Percentiles rank a stretch among this genome's conserved stretches.
These are phyloP conservation scores for Metarhizium brunneum DNA, from an alignment of 2,329 filamentous ascomycete species.

Conservation along the genomic window DNA sequence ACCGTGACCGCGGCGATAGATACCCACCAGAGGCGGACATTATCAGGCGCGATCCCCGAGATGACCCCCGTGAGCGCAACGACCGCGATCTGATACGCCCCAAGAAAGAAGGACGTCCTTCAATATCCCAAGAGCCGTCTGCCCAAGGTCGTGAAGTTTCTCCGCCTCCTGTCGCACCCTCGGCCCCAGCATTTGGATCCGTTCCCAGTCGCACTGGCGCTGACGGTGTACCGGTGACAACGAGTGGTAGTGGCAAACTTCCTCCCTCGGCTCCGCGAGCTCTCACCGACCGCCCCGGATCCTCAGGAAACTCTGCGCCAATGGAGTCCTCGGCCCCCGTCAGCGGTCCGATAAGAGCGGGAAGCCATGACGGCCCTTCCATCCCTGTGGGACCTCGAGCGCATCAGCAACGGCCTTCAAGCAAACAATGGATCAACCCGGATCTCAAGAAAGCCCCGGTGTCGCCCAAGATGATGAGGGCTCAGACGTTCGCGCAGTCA, in stretches of 20 bases:
- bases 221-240: constrained; percentile 13
- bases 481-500: constrained; percentile 38
- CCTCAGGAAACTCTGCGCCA: constrained; percentile 24
- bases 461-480: constrained; percentile 41
- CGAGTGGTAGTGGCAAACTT: constrained; percentile 31
- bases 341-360: constrained; percentile 32
- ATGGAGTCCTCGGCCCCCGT: constrained; percentile 21
- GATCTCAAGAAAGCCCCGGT: constrained; percentile 41
- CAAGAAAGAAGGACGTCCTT: constrained; percentile 39
- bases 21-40: constrained; percentile 29
- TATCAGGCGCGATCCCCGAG: constrained; percentile 32
- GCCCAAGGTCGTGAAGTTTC: constrained; percentile 41
- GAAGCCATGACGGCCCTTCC: constrained; percentile 31
- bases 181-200: constrained; percentile 48
- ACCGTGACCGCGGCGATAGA: constrained; percentile 38
- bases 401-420: constrained; percentile 42
- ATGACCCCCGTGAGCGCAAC: constrained; percentile 34
- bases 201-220: constrained; percentile 37
- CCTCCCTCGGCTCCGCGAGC: constrained; percentile 46
- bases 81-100: constrained; percentile 38
- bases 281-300: constrained; percentile 38
- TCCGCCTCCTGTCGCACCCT: constrained; percentile 47
- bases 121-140: constrained; percentile 37
- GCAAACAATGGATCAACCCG: constrained; percentile 52
- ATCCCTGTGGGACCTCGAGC: constrained; percentile 46